Evolutionary conservation across 257 asterid genomes (phyloP).

Genomic region (Ocimum tenuiflorum): DNA sequence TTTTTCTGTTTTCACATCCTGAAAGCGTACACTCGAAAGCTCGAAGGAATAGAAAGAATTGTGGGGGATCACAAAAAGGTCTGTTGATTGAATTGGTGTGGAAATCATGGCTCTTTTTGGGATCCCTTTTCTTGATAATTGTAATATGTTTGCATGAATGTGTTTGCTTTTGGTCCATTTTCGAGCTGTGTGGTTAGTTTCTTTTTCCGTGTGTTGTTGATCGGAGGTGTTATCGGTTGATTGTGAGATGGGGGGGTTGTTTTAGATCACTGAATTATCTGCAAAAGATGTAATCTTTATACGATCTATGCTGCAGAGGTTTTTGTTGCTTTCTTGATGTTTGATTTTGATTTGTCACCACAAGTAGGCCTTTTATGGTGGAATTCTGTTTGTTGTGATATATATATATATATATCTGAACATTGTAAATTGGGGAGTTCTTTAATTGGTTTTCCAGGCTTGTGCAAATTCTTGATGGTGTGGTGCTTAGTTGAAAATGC

Average conservation of each 20-base stretch:
- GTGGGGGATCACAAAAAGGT: conserved; percentile 28
- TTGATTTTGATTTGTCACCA: conserved; percentile 10
- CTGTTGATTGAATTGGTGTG: background rate
- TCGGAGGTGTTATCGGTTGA: conserved; percentile 12
- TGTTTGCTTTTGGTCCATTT: background rate
- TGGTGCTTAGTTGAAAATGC: conserved; percentile 4
- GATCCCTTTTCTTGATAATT: background rate
- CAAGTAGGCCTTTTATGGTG: background rate
- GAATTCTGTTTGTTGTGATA: background rate
- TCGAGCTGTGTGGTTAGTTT: background rate
- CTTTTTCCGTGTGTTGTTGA: conserved; percentile 10
- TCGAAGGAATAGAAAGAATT: conserved; percentile 21
- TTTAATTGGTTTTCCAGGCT: background rate
- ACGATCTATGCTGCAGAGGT: conserved; percentile 18
- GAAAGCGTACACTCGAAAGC: background rate
- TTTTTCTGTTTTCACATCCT: conserved; percentile 14
- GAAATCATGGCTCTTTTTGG: background rate
- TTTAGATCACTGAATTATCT: conserved; percentile 1
- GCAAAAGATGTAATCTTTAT: background rate
- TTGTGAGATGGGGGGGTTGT: conserved; percentile 12
- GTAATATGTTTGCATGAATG: background rate
- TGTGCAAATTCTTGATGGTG: background rate
- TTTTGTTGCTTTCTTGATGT: conserved; percentile 6
- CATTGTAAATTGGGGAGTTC: background rate
- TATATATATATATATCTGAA: background rate